Percentiles rank a stretch among this genome's conserved stretches.
Evolutionary conservation across 2,329 filamentous ascomycete genomes (phyloP).

Genomic region (Rhynchosporium secalis): DNA sequence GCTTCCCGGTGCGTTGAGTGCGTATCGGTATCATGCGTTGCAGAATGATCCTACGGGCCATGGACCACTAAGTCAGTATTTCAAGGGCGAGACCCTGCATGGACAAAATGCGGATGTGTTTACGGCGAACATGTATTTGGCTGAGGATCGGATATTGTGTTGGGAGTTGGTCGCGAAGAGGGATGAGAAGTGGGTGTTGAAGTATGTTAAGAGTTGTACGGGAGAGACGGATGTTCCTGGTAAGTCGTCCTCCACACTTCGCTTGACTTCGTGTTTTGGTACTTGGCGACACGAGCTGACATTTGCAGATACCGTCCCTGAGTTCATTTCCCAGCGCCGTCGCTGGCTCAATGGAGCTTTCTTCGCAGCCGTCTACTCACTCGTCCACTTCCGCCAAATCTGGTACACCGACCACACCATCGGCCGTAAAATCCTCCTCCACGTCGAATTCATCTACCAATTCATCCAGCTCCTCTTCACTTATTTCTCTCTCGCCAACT

Average conservation of each 20-base stretch:
- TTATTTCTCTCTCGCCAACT: constrained; percentile 97
- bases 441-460: constrained; percentile 95
- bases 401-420: constrained; percentile 92
- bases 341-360: constrained; percentile 99
- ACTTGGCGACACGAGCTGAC: constrained; percentile 17
- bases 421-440: constrained; percentile 83
- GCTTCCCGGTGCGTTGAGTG: constrained; percentile 88
- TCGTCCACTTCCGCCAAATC: constrained; percentile 91
- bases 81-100: constrained; percentile 97
- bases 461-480: constrained; percentile 91
- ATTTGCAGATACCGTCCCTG: constrained; percentile 77
- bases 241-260: constrained; percentile 50
- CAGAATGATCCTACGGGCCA: constrained; percentile 97
- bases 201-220: constrained; percentile 94
- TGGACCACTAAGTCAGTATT: constrained; percentile 94
- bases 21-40: constrained; percentile 91
- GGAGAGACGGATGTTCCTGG: constrained; percentile 97
- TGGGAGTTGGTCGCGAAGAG: constrained; percentile 96
- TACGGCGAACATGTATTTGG: constrained; percentile 94
- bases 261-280: neutral
- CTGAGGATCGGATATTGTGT: constrained; percentile 86
- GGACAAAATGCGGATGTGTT: constrained; percentile 96
- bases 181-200: constrained; percentile 93
- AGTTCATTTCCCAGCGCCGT: constrained; percentile 94
- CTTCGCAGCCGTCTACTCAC: constrained; percentile 96